Conservation (phyloP, 2,329 filamentous ascomycete genomes). For the Beauveria brongniartii region DNA sequence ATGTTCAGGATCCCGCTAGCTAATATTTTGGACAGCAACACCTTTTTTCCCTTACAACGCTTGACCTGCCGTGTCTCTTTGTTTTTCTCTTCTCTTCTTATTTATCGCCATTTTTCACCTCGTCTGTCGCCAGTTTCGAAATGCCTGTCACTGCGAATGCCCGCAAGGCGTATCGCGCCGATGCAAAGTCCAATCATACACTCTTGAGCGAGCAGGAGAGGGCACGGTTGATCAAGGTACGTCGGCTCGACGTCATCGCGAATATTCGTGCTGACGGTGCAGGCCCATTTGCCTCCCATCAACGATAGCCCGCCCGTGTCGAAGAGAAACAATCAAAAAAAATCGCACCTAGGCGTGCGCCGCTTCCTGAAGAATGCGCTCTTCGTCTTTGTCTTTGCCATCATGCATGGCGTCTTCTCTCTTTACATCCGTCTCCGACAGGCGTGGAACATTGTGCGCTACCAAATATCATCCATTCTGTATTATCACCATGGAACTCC, state of each 20-base stretch:
- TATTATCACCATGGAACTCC: slow-evolving; percentile 96
- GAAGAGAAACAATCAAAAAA: slow-evolving; percentile 20
- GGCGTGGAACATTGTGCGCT: slow-evolving; percentile 68
- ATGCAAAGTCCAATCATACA: slow-evolving; percentile 27
- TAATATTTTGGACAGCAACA: slow-evolving; percentile 4
- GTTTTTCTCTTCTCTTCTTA: neutral
- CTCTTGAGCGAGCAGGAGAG: slow-evolving; percentile 29
- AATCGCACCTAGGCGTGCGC: slow-evolving; percentile 47
- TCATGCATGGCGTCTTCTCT: slow-evolving; percentile 76
- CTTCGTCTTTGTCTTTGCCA: slow-evolving; percentile 57
- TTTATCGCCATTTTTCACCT: neutral
- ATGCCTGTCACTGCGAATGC: slow-evolving; percentile 16
- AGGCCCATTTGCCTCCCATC: neutral
- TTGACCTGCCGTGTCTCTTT: neutral
- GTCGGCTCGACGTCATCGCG: slow-evolving; percentile 8
- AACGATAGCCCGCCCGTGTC: slow-evolving; percentile 25
- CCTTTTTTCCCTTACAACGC: neutral
- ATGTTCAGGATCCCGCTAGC: slow-evolving; percentile 1
- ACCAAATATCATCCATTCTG: slow-evolving; percentile 71
- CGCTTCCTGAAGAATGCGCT: slow-evolving; percentile 55
- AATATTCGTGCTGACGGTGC: neutral
- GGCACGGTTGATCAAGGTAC: slow-evolving; percentile 29
- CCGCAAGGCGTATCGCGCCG: slow-evolving; percentile 31
- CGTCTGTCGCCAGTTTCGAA: neutral
- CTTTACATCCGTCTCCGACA: slow-evolving; percentile 78